Conservation (phyloP, 1,139 yeast species). For the Yamadazyma jaroonii region DNA sequence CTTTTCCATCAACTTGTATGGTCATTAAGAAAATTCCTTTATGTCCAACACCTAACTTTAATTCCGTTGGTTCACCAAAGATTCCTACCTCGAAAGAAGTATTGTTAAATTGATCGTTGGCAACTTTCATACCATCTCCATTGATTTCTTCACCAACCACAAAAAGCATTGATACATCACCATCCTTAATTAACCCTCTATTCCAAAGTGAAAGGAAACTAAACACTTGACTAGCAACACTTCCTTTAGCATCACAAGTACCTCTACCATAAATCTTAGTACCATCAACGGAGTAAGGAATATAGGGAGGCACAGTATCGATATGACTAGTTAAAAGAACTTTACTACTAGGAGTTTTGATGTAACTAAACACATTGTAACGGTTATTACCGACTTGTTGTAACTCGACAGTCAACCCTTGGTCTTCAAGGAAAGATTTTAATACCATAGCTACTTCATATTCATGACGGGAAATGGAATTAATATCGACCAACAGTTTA, state of each 20-base stretch:
- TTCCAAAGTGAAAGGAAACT: constrained; percentile 47
- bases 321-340: constrained; percentile 62
- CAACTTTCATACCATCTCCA: constrained; percentile 59
- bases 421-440: constrained; percentile 29
- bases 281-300: constrained; percentile 51
- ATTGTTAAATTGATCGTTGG: constrained; percentile 30
- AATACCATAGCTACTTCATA: constrained; percentile 29
- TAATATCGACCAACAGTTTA: constrained; percentile 30
- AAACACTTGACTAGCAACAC: constrained; percentile 60
- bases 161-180: constrained; percentile 57
- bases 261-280: constrained; percentile 62
- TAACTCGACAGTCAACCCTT: constrained; percentile 52
- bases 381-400: constrained; percentile 35
- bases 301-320: constrained; percentile 70
- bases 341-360: constrained; percentile 46
- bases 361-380: constrained; percentile 58
- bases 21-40: constrained; percentile 51
- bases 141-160: constrained; percentile 70
- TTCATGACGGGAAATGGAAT: constrained; percentile 37
- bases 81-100: constrained; percentile 59
- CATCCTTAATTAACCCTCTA: constrained; percentile 38
- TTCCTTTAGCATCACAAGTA: constrained; percentile 64
- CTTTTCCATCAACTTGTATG: constrained; percentile 50
- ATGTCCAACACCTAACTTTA: constrained; percentile 68
- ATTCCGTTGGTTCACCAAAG: constrained; percentile 76